Base-by-base conservation (phyloP, 805 yeast genomes). In the Sungouiozyma intestinalis region DNA sequence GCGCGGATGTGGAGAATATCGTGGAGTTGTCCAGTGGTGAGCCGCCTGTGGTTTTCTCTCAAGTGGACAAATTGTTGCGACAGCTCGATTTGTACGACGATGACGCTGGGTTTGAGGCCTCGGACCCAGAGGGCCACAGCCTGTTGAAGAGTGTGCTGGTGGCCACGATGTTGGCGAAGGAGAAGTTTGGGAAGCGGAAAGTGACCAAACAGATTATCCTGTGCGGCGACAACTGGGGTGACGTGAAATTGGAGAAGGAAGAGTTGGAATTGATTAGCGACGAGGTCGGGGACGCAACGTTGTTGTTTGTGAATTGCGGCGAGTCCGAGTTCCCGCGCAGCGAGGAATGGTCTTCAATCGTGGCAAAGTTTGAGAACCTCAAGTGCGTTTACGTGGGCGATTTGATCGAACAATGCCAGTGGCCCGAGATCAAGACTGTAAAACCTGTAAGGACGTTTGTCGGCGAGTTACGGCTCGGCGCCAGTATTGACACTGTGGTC, bases 381-480 rank as follows among this genome's bases (percentile, higher is more conserved):
- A 38, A 39, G 37, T 38, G 53, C 15, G 39, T 42, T 16, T 14
- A 44, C 4, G 45, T 58, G 9, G 39, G 48, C 35, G 55, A 51
- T 8, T 41, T 61, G 33, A 34, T 50, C n/a, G 15, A 7, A 19
- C 43, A 21, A 48, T 47, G 29, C 47, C 50, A 4, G 39, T 48
- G 7, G 41, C 48, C 4, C 52, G 55, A 3, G 39, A 40, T 18
- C 40, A 55, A 11, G 39, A 45, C 6, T 6, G 53, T 58, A 2
- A 58, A 55, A 37, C 64, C 66, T 4, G 53, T 59, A 5, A 47
- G 62, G 16, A 41, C 57, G 3, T 62, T 60, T 40, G 40, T 50
- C 8, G 66, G 65, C 0, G 50, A 53, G 27, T 41, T 62, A 29
- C 45, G 62, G 33, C 38, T 60, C 13, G 63, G 63, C 14, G 48